These are phyloP conservation scores for Podospora didyma DNA, from an alignment of 495 filamentous ascomycete species.

Conservation along the genomic window DNA sequence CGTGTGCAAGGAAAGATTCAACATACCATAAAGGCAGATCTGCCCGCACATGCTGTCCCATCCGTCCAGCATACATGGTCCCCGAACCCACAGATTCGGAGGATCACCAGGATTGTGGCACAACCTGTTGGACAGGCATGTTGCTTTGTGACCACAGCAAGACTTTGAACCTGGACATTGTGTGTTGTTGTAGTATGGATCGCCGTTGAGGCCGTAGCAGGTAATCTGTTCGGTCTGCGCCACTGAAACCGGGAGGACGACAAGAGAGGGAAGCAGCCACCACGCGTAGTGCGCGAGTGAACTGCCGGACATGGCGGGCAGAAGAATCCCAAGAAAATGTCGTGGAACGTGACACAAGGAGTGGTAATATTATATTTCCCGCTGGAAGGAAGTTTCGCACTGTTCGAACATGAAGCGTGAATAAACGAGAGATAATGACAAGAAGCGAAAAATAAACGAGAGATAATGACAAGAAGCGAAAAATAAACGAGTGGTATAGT, in stretches of 20 bases:
- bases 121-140: constrained; percentile 21
- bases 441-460: neutral
- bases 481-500: no score
- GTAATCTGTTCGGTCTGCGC: neutral
- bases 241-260: neutral
- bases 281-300: neutral
- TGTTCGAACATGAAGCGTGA: neutral
- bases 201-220: constrained; percentile 14
- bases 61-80: constrained; percentile 16
- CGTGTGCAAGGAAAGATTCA: neutral
- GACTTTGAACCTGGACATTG: constrained; percentile 19
- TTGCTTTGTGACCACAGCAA: constrained; percentile 16
- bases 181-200: constrained; percentile 10
- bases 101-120: constrained; percentile 15
- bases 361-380: neutral
- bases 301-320: neutral
- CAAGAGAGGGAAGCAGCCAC: neutral
- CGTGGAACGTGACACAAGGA: neutral
- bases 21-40: constrained; percentile 27
- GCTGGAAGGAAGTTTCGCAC: neutral
- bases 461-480: neutral
- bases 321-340: neutral
- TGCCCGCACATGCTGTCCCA: constrained; percentile 22
- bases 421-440: neutral
- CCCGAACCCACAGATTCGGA: constrained; percentile 16